Evolutionary conservation across 139 green algal species (phyloP).

Genomic region (Chlamydomonas sphaeroides): DNA sequence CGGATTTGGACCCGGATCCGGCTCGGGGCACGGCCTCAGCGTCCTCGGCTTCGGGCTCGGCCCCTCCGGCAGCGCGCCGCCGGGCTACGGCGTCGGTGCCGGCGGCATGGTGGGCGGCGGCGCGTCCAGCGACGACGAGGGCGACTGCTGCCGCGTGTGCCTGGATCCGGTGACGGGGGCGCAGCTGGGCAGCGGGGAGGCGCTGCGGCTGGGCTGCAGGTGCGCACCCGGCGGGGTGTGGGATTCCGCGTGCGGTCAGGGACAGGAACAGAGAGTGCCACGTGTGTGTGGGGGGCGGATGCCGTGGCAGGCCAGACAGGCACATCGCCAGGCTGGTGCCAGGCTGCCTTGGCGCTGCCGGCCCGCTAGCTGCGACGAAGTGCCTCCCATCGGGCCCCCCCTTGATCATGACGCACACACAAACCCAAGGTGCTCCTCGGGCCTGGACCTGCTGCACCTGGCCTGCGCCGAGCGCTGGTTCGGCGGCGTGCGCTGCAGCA

Average conservation of each 20-base stretch:
- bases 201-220: slow-evolving; percentile 35
- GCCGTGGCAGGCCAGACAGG: too few relatives aligned
- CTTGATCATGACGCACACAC: too few relatives aligned
- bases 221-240: not conserved
- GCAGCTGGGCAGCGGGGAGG: slow-evolving; percentile 4
- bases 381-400: too few relatives aligned
- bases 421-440: slow-evolving; percentile 23
- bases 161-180: not conserved
- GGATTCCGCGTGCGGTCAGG: not conserved
- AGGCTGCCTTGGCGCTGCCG: too few relatives aligned
- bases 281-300: not conserved
- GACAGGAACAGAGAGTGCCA: not conserved
- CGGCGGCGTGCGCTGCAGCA: slow-evolving; percentile 16
- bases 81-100: too few relatives aligned
- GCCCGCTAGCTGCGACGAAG: too few relatives aligned
- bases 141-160: slow-evolving; percentile 37
- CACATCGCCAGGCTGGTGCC: too few relatives aligned
- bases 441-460: slow-evolving; percentile 33
- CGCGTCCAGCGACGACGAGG: slow-evolving; percentile 14
- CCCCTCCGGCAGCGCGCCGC: too few relatives aligned
- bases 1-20: too few relatives aligned
- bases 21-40: too few relatives aligned
- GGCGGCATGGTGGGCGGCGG: too few relatives aligned
- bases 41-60: too few relatives aligned
- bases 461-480: slow-evolving; percentile 41